Conservation (phyloP, 176 grass and related monocot species). For the Ensete glaucum region DNA sequence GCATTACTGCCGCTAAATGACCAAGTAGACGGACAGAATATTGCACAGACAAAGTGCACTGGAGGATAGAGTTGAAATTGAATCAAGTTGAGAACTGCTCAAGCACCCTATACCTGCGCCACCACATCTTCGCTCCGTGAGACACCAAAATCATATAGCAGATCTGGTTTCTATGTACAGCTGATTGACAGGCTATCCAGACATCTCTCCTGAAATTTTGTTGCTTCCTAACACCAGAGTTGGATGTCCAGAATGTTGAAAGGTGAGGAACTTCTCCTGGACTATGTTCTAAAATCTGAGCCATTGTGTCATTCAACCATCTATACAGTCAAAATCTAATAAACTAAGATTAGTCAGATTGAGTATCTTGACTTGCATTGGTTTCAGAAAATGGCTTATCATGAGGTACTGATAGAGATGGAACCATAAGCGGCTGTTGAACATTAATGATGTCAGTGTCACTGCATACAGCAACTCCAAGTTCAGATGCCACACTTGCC, state of each 20-base stretch:
- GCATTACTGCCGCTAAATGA: neutral
- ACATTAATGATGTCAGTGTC: neutral
- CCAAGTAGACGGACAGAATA: neutral
- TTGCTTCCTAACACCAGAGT: too few species aligned
- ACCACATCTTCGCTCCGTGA: neutral
- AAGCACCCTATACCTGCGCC: neutral
- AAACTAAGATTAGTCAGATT: neutral
- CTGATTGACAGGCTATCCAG: neutral
- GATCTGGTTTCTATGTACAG: neutral
- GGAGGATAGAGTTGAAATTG: too few species aligned
- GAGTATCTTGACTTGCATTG: neutral
- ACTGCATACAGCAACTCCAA: slow-evolving; percentile 30
- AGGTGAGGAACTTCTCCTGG: too few species aligned
- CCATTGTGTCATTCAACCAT: neutral
- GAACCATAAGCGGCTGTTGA: slow-evolving; percentile 19
- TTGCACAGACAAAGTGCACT: too few species aligned
- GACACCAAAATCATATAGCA: neutral
- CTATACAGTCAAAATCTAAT: neutral
- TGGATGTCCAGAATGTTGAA: too few species aligned
- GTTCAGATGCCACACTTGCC: slow-evolving; percentile 49
- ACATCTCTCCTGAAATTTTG: too few species aligned
- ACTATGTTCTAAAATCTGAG: neutral
- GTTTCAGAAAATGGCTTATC: neutral
- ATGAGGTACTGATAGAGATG: slow-evolving; percentile 15
- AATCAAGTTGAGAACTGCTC: too few species aligned